A percentile compares a stretch with the other conserved stretches of the same genome.
Conservation (phyloP, 1,284 basidiomycete species). For the Tetrapyrgos nigripes region DNA sequence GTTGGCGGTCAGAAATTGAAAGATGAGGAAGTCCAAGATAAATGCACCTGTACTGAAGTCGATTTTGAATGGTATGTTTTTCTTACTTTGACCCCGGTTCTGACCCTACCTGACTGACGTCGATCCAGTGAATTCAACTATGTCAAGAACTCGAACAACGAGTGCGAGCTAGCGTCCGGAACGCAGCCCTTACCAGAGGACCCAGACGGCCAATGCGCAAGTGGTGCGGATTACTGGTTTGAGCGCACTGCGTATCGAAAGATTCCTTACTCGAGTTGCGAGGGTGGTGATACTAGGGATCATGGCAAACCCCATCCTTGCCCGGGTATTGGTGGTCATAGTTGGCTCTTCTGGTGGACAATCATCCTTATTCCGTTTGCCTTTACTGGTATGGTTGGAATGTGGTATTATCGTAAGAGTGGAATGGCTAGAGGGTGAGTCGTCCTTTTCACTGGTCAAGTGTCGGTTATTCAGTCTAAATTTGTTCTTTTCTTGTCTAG, state of each 20-base stretch:
- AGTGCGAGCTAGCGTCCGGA: slow-evolving; percentile 80
- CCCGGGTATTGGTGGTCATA: slow-evolving; percentile 76
- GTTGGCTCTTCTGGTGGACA: slow-evolving; percentile 84
- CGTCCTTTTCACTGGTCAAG: slow-evolving; percentile 6
- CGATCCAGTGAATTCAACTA: slow-evolving; percentile 87
- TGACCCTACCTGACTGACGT: background rate
- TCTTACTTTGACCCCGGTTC: slow-evolving; percentile 3
- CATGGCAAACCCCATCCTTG: slow-evolving; percentile 76
- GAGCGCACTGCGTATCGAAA: slow-evolving; percentile 90
- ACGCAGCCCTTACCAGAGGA: slow-evolving; percentile 62
- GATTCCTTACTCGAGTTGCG: slow-evolving; percentile 86
- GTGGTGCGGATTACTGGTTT: slow-evolving; percentile 83
- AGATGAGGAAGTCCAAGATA: slow-evolving; percentile 60
- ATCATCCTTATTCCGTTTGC: slow-evolving; percentile 77
- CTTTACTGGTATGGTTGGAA: slow-evolving; percentile 76
- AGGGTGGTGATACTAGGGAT: slow-evolving; percentile 78
- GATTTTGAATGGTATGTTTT: slow-evolving; percentile 94
- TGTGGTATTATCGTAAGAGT: slow-evolving; percentile 80
- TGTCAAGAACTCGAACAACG: slow-evolving; percentile 66
- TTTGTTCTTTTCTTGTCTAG: slow-evolving; percentile 42
- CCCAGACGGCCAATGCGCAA: slow-evolving; percentile 63
- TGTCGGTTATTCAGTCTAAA: background rate
- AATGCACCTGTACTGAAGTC: slow-evolving; percentile 73
- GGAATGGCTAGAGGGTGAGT: slow-evolving; percentile 76
- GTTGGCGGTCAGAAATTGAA: slow-evolving; percentile 74